Percentiles rank a stretch among this genome's conserved stretches.
These are phyloP conservation scores for Coix lacrymajobi DNA, from an alignment of 176 grass and related monocot genomes.

Conservation along the genomic window DNA sequence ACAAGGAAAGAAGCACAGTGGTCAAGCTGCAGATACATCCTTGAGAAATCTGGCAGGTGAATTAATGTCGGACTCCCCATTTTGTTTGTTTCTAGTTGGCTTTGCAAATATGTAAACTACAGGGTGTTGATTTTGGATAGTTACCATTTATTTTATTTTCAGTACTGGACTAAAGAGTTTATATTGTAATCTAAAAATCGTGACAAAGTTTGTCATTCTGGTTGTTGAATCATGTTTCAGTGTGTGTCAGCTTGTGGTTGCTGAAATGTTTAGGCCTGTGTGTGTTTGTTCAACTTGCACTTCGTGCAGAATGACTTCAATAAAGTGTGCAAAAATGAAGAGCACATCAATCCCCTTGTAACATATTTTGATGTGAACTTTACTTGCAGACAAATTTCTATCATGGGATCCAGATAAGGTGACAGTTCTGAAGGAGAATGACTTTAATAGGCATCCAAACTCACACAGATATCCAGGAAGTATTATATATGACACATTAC, in stretches of 20 bases:
- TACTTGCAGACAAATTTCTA: conserved; percentile 76
- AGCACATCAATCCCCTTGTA: too few relatives aligned
- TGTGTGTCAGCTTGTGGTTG: background rate
- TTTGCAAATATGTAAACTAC: conserved; percentile 3
- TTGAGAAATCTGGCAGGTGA: conserved; percentile 75
- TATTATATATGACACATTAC: conserved; percentile 43
- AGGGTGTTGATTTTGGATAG: background rate
- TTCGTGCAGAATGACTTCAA: background rate
- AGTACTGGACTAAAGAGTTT: background rate
- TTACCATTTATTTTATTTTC: conserved; percentile 11
- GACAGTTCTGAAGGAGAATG: conserved; percentile 56
- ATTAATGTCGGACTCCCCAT: background rate
- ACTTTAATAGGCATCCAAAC: conserved; percentile 26
- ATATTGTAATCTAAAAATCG: background rate
- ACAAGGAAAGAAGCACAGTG: conserved; percentile 85
- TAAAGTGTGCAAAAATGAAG: too few relatives aligned
- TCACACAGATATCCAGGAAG: conserved; percentile 32
- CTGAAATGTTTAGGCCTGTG: conserved; percentile 1
- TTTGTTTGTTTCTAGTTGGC: conserved; percentile 13
- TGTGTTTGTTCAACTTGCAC: background rate
- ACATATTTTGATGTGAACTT: background rate
- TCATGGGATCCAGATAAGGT: conserved; percentile 54
- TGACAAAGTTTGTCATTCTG: background rate
- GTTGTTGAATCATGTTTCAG: background rate
- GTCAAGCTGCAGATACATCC: conserved; percentile 72